phyloP scores from a whole-genome alignment of 1,284 basidiomycete species.

The Fistulinella cinereoalba region DNA sequence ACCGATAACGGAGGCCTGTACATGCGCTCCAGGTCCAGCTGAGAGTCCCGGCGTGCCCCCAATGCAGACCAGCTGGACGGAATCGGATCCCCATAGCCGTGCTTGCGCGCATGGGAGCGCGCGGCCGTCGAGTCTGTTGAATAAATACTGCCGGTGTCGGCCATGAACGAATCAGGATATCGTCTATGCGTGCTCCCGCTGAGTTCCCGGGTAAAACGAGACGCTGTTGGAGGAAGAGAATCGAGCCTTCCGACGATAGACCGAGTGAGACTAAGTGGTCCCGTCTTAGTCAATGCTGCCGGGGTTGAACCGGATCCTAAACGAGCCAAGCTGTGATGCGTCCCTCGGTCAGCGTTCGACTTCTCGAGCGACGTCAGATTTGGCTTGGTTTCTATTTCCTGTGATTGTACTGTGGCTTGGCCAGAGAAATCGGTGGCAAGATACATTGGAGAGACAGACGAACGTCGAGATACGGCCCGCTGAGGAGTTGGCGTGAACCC shows the following conservation, averaged over 20 bases:
- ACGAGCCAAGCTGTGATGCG: neutral
- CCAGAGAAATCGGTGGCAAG: neutral
- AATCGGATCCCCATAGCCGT: constrained; percentile 21
- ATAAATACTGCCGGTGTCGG: constrained; percentile 26
- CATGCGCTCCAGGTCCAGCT: constrained; percentile 12
- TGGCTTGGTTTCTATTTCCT: constrained; percentile 1
- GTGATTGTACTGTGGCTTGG: neutral
- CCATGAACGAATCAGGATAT: constrained; percentile 4
- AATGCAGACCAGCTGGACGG: constrained; percentile 27
- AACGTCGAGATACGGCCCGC: constrained; percentile 17
- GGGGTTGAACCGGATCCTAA: neutral
- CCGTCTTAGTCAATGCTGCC: neutral
- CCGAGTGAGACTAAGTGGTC: no score
- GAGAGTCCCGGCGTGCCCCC: constrained; percentile 13
- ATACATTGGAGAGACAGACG: constrained; percentile 4
- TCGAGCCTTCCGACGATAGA: neutral
- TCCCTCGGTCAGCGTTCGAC: neutral
- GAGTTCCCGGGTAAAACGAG: constrained; percentile 9
- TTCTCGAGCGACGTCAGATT: neutral
- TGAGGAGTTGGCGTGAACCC: constrained; percentile 24
- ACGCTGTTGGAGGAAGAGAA: neutral
- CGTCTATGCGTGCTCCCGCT: neutral
- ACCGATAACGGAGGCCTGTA: constrained; percentile 5
- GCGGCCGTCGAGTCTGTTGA: constrained; percentile 27
- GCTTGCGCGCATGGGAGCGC: constrained; percentile 24